phyloP scores from a whole-genome alignment of 2,329 filamentous ascomycete genomes.

The Hymenoscyphus albidus region DNA sequence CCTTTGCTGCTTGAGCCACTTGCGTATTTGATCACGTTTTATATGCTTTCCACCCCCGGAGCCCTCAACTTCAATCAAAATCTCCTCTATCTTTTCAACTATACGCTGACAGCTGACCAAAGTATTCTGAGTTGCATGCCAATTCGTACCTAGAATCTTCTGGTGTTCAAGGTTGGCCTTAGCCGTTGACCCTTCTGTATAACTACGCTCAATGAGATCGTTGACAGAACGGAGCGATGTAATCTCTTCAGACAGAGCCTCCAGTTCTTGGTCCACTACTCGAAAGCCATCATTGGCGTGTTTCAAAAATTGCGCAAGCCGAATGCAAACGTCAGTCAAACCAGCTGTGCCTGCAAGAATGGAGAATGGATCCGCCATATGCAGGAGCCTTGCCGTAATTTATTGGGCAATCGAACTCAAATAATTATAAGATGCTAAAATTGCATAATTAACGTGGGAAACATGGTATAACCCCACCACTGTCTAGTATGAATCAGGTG shows the following conservation, averaged over 20 bases:
- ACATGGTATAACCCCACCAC: too few species aligned
- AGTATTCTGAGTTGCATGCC: constrained; percentile 8
- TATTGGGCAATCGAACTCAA: background rate
- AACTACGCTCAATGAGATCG: constrained; percentile 8
- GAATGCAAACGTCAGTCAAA: constrained; percentile 11
- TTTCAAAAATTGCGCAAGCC: constrained; percentile 13
- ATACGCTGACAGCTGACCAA: constrained; percentile 5
- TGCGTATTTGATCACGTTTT: constrained; percentile 12
- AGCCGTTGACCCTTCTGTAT: constrained; percentile 1
- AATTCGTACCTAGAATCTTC: constrained; percentile 12
- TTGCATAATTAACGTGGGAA: too few species aligned
- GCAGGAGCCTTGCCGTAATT: background rate
- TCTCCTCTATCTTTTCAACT: constrained; percentile 9
- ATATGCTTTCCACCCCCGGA: constrained; percentile 10
- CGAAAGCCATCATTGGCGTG: constrained; percentile 6
- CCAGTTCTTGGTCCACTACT: constrained; percentile 12
- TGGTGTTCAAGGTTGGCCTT: background rate
- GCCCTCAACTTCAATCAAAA: constrained; percentile 12
- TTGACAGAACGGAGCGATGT: constrained; percentile 10
- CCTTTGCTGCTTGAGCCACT: constrained; percentile 16
- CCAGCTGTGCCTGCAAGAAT: constrained; percentile 11
- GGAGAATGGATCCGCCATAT: constrained; percentile 16
- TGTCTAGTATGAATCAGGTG: too few species aligned
- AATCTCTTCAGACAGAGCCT: constrained; percentile 12
- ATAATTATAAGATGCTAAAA: too few species aligned